A percentile compares a stretch with the other conserved stretches of the same genome.
Evolutionary conservation across 2,329 filamentous ascomycete genomes (phyloP).

Genomic region (Pseudocercospora eumusae): DNA sequence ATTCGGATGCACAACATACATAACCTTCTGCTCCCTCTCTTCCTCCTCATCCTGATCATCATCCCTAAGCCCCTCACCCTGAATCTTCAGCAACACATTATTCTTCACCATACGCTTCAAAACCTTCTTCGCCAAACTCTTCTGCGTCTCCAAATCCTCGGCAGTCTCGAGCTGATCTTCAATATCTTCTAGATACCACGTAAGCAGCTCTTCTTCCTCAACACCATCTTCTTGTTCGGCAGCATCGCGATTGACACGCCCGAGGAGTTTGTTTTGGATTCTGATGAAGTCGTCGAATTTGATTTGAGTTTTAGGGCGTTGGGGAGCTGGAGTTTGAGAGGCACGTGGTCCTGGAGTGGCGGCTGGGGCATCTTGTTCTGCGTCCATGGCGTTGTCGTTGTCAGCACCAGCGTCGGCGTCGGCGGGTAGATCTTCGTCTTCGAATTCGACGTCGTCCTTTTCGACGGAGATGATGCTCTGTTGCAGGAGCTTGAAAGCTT

Average conservation of each 20-base stretch:
- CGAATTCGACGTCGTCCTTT: conserved; percentile 94
- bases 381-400: conserved; percentile 55
- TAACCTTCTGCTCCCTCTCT: conserved; percentile 54
- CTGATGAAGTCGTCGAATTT: conserved; percentile 93
- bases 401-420: conserved; percentile 50
- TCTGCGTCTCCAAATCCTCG: conserved; percentile 77
- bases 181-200: conserved; percentile 91
- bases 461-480: conserved; percentile 98
- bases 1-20: conserved; percentile 94
- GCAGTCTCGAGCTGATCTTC: conserved; percentile 79
- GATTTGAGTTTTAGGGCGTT: conserved; percentile 74
- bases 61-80: conserved; percentile 87
- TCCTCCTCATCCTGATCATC: conserved; percentile 56
- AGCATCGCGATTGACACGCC: conserved; percentile 82
- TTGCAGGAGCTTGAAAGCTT: conserved; percentile 86
- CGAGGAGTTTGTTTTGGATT: conserved; percentile 84
- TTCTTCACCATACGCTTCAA: conserved; percentile 93
- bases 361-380: conserved; percentile 38
- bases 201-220: conserved; percentile 74
- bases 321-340: conserved; percentile 45
- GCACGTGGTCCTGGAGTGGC: conserved; percentile 45
- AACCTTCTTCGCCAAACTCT: conserved; percentile 75
- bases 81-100: conserved; percentile 60
- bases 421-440: conserved; percentile 64
- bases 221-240: conserved; percentile 74